Evolutionary conservation across 164 flowering plant species (phyloP).

Genomic region (Malania oleifera): DNA sequence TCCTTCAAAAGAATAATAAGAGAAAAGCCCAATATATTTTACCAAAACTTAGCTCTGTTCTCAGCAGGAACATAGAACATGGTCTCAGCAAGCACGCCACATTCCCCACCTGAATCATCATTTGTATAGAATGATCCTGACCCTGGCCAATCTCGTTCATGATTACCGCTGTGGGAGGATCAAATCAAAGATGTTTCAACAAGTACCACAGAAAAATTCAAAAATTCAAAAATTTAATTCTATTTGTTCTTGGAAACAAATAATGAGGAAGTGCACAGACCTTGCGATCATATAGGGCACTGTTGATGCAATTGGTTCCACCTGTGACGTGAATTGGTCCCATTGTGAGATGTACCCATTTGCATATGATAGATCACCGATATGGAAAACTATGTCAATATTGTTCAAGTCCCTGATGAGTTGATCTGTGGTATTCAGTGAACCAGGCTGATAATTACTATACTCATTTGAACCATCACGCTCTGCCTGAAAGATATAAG

Average conservation of each 20-base stretch:
- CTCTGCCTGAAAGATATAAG: constrained; percentile 29
- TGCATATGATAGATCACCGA: constrained; percentile 44
- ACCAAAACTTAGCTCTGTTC: constrained; percentile 42
- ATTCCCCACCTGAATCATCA: constrained; percentile 45
- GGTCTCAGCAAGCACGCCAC: constrained; percentile 40
- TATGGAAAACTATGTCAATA: constrained; percentile 39
- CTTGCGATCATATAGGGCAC: constrained; percentile 45
- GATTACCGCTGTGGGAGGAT: constrained; percentile 36
- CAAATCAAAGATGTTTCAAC: not conserved
- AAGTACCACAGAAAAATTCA: not conserved
- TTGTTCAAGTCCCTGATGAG: constrained; percentile 31
- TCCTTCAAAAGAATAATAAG: not conserved
- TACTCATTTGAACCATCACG: constrained; percentile 40
- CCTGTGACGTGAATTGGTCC: constrained; percentile 47
- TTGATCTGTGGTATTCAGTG: constrained; percentile 35
- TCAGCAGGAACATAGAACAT: constrained; percentile 46
- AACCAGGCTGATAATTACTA: constrained; percentile 30
- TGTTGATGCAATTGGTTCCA: constrained; percentile 45
- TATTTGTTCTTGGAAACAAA: not conserved
- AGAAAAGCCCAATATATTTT: not conserved
- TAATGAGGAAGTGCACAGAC: constrained; percentile 14
- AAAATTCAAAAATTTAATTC: not conserved
- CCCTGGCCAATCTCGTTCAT: constrained; percentile 48
- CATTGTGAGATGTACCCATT: constrained; percentile 49
- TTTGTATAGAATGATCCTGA: constrained; percentile 38